Evolutionary conservation across 768 basidiomycete genomes (phyloP).

Genomic region (Russula olivacea): DNA sequence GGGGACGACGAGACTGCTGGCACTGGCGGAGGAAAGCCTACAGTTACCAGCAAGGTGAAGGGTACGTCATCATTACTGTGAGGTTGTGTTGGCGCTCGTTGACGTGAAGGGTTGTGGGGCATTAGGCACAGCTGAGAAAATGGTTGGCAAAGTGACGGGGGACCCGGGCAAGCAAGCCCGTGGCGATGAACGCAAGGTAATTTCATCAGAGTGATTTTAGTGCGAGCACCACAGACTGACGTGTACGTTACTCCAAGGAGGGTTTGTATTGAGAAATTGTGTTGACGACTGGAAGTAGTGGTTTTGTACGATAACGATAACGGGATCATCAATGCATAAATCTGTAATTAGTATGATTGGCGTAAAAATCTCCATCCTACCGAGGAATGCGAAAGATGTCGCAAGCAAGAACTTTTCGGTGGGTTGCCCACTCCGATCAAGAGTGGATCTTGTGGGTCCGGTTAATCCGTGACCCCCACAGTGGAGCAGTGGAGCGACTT

Average conservation of each 20-base stretch:
- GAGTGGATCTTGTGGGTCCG: neutral
- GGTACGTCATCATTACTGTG: conserved; percentile 14
- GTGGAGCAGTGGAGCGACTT: conserved; percentile 20
- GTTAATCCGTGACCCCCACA: neutral
- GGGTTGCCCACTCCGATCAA: neutral
- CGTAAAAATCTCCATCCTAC: no score
- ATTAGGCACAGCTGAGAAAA: conserved; percentile 20
- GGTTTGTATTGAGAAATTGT: neutral
- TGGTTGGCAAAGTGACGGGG: conserved; percentile 18
- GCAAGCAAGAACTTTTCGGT: conserved; percentile 16
- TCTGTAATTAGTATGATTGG: no score
- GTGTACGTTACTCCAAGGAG: conserved; percentile 9
- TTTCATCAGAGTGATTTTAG: neutral
- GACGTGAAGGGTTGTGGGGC: conserved; percentile 3
- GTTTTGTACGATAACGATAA: neutral
- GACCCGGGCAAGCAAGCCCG: conserved; percentile 13
- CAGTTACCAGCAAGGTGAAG: conserved; percentile 11
- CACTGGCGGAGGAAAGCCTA: neutral
- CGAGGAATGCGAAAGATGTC: neutral
- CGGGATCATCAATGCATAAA: no score
- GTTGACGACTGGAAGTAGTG: neutral
- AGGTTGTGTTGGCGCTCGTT: neutral
- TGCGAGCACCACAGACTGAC: neutral
- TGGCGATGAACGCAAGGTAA: conserved; percentile 23
- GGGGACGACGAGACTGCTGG: neutral